phyloP scores from a whole-genome alignment of 1,284 basidiomycete genomes.

The Papiliotrema laurentii region DNA sequence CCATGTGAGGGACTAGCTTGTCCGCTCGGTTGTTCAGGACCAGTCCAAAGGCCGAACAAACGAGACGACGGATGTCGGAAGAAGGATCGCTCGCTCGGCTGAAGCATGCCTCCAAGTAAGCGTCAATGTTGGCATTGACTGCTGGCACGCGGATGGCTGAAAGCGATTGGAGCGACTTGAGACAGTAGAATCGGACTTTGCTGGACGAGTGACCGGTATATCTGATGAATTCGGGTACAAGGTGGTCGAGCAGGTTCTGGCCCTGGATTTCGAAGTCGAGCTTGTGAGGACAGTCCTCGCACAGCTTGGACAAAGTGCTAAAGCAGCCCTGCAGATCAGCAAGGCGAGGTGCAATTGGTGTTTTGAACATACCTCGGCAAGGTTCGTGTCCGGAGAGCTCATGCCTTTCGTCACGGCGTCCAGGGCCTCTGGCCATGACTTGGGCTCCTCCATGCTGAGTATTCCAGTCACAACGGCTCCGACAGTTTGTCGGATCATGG shows the following conservation, averaged over 20 bases:
- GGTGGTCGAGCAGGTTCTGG: slow-evolving; percentile 79
- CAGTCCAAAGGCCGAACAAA: slow-evolving; percentile 92
- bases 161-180: slow-evolving; percentile 91
- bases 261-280: slow-evolving; percentile 85
- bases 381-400: slow-evolving; percentile 64
- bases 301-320: slow-evolving; percentile 89
- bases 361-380: slow-evolving; percentile 85
- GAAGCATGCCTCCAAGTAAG: slow-evolving; percentile 89
- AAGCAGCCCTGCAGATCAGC: slow-evolving; percentile 71
- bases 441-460: slow-evolving; percentile 76
- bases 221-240: slow-evolving; percentile 90
- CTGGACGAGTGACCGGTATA: slow-evolving; percentile 67
- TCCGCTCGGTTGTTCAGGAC: slow-evolving; percentile 89
- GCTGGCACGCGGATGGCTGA: slow-evolving; percentile 76
- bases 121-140: slow-evolving; percentile 85
- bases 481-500: slow-evolving; percentile 85
- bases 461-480: slow-evolving; percentile 85
- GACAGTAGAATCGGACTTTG: slow-evolving; percentile 85
- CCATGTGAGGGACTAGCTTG: slow-evolving; percentile 94
- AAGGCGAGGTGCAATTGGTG: no score
- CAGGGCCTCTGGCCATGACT: slow-evolving; percentile 88
- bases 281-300: slow-evolving; percentile 94
- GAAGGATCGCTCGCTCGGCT: slow-evolving; percentile 90
- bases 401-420: slow-evolving; percentile 73
- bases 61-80: slow-evolving; percentile 86